Base-by-base conservation (phyloP, 108 stramenopile genomes). In the Cyclotella kingstonii region DNA sequence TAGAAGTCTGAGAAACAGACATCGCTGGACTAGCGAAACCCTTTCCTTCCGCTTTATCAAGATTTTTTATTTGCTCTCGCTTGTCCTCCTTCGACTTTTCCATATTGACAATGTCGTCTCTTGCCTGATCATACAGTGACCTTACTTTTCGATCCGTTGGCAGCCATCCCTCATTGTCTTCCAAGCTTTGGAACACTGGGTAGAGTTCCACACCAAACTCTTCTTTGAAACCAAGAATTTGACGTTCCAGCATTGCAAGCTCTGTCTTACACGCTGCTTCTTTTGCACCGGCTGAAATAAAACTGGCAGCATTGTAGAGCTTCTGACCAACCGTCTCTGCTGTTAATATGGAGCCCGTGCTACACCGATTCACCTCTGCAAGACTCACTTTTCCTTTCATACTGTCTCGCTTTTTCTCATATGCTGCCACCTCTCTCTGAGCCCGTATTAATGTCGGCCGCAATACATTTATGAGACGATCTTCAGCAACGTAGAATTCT, bases 91-190 rank as follows among this genome's bases (percentile, higher is more conserved):
- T 75, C 21, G 58, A 17, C 22, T 63, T 43, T 17, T 81, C 78
- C 57, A 86, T 71, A 29, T 51, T 50, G 19, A 74, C 77, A 30
- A 91, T 74, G 57, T 91, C 90, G 17, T 65, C 51, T 11, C 90
- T 55, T 8, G 70, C 67, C n/a, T 45, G 45, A 73, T 91, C 90
- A 57, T 91, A 91, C 40, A 90, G 66, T 8, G 72, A 68, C 30
- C 90, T 53, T 12, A 91, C 79, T 43, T 85, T 81, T n/a, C 90
- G 62, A 60, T 86, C 85, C 19, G 85, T 85, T 5, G 90, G 90
- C 39, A 91, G 60, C 80, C 83, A 91, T 29, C 78, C 80, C 61
- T 87, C 72, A 18, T 62, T 77, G 30, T 91, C 90, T 70, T 91
- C 90, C 60, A 86, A 70, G 8, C 77, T 56, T 34, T 56, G 80